phyloP scores from a whole-genome alignment of 495 filamentous ascomycete genomes.

The Penicillium manginii region DNA sequence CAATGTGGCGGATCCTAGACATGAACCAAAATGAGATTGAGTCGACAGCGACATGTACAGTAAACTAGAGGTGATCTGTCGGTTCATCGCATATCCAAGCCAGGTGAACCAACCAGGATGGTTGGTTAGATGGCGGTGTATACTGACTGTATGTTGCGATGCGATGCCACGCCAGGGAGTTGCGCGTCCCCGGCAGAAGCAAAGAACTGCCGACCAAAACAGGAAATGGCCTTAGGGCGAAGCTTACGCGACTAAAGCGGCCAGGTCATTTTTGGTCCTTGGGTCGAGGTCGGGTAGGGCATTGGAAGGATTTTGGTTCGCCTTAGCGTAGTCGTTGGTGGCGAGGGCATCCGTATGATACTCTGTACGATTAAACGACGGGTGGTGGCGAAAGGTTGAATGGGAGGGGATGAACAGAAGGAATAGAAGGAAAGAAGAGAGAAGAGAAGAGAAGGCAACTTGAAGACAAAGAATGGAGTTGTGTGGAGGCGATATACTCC shows the following conservation, averaged over 20 bases:
- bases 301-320: no score
- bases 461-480: background rate
- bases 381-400: no score
- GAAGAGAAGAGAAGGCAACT: background rate
- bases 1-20: background rate
- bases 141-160: no score
- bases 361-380: no score
- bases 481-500: slow-evolving; percentile 1
- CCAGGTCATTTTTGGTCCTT: background rate
- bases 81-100: background rate
- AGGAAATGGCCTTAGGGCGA: slow-evolving; percentile 1
- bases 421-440: background rate
- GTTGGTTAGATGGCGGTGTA: slow-evolving; percentile 9
- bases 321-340: no score
- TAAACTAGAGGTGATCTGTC: no score
- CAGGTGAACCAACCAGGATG: background rate
- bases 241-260: slow-evolving; percentile 13
- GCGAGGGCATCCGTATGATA: no score
- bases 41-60: background rate
- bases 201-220: slow-evolving; percentile 1
- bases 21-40: background rate
- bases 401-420: background rate
- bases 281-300: background rate
- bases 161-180: slow-evolving; percentile 3
- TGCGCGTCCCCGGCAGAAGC: slow-evolving; percentile 19